A percentile compares a stretch with the other conserved stretches of the same genome.
These are phyloP conservation scores for Phymatotrichopsis omnivora DNA, from an alignment of 2,329 filamentous ascomycete species.

Conservation along the genomic window DNA sequence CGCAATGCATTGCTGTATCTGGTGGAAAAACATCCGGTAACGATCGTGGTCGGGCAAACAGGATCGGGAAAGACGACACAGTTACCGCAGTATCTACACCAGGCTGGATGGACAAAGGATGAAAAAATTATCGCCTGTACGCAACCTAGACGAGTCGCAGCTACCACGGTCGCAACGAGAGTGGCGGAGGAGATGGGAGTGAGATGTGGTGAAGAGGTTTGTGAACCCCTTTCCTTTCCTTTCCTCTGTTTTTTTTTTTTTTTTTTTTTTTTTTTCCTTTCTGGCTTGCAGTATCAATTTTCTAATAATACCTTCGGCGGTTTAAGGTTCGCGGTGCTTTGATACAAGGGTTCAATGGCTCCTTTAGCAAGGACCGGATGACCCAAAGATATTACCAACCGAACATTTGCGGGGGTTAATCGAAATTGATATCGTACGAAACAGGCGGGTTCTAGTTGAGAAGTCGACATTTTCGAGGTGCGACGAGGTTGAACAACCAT, in stretches of 20 bases:
- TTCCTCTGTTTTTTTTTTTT: neutral
- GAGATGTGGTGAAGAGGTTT: slow-evolving; percentile 73
- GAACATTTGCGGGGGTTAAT: too few relatives aligned
- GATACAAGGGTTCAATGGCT: too few relatives aligned
- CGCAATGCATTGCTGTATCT: slow-evolving; percentile 71
- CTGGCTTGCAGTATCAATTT: too few relatives aligned
- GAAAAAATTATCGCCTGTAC: slow-evolving; percentile 80
- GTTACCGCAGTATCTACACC: slow-evolving; percentile 80
- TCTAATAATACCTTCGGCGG: too few relatives aligned
- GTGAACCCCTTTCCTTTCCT: slow-evolving; percentile 11
- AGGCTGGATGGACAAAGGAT: slow-evolving; percentile 77
- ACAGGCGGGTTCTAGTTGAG: too few relatives aligned
- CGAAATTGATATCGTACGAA: too few relatives aligned
- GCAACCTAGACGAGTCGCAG: slow-evolving; percentile 85
- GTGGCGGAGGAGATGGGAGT: slow-evolving; percentile 85
- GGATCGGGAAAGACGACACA: slow-evolving; percentile 95
- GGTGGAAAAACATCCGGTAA: slow-evolving; percentile 73
- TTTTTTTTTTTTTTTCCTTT: neutral
- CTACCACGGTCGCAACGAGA: slow-evolving; percentile 75
- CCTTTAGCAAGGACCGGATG: too few relatives aligned
- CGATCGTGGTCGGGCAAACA: slow-evolving; percentile 85
- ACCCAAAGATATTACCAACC: too few relatives aligned
- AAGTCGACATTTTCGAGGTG: too few relatives aligned
- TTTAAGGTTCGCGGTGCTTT: too few relatives aligned
- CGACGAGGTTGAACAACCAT: too few relatives aligned